Evolutionary conservation across 352 stramenopile species (phyloP).

Genomic region (Aphanomyces stellatus): DNA sequence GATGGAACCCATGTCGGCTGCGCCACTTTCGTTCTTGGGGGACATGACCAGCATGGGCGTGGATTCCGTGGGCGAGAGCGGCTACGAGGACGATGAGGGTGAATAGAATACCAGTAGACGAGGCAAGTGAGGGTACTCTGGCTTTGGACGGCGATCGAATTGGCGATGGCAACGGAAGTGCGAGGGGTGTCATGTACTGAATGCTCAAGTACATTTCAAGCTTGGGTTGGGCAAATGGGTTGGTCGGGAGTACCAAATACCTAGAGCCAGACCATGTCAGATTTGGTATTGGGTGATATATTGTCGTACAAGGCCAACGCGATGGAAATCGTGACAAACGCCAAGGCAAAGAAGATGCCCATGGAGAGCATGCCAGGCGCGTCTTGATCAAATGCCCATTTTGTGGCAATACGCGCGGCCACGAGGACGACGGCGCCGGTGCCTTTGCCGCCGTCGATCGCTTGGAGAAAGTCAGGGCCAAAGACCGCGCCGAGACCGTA

Average conservation of each 20-base stretch:
- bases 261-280: conserved; percentile 37
- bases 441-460: conserved; percentile 68
- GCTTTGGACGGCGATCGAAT: conserved; percentile 21
- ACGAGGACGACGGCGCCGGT: conserved; percentile 69
- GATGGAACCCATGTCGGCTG: conserved; percentile 22
- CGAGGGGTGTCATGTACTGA: conserved; percentile 51
- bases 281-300: not conserved
- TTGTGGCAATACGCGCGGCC: conserved; percentile 45
- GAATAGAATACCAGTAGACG: not conserved
- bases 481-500: conserved; percentile 76
- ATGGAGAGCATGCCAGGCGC: conserved; percentile 35
- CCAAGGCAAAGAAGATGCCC: conserved; percentile 55
- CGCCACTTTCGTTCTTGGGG: not conserved
- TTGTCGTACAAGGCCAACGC: not conserved
- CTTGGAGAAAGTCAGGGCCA: conserved; percentile 62
- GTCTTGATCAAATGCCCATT: conserved; percentile 32
- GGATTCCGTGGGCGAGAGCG: conserved; percentile 8
- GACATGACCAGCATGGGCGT: conserved; percentile 14
- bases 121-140: not conserved
- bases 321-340: conserved; percentile 23
- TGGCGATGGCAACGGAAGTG: conserved; percentile 39
- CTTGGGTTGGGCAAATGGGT: conserved; percentile 52
- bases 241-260: conserved; percentile 41
- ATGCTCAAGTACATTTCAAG: conserved; percentile 58
- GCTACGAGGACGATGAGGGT: not conserved